These are phyloP conservation scores for Nothophytophthora sp. DNA, from an alignment of 352 stramenopile genomes.

Conservation along the genomic window DNA sequence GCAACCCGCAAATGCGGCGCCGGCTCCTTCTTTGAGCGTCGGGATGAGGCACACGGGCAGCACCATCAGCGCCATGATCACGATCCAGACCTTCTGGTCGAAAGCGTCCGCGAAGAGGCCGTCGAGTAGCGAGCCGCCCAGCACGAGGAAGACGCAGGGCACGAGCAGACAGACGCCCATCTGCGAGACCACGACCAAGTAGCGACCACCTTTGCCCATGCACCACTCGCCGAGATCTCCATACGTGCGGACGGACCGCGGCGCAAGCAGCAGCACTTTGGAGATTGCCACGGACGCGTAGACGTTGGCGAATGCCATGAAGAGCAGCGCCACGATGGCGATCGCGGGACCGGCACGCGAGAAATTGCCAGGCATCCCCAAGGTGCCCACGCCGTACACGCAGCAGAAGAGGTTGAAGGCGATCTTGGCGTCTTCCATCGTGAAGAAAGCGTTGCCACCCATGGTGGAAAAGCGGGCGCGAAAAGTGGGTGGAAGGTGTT, in stretches of 20 bases:
- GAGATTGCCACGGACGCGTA: constrained; percentile 35
- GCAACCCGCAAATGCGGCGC: constrained; percentile 32
- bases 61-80: constrained; percentile 39
- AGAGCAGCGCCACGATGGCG: constrained; percentile 34
- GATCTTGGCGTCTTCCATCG: too few relatives aligned
- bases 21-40: constrained; percentile 41
- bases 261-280: constrained; percentile 47
- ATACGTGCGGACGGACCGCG: constrained; percentile 38
- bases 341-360: constrained; percentile 30
- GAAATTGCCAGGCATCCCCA: constrained; percentile 54
- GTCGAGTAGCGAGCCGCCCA: constrained; percentile 33
- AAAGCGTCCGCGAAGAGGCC: constrained; percentile 36
- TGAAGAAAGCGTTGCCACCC: too few relatives aligned
- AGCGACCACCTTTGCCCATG: constrained; percentile 39
- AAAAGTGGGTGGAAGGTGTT: too few relatives aligned
- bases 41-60: constrained; percentile 40
- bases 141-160: constrained; percentile 39
- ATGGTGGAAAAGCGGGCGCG: too few relatives aligned
- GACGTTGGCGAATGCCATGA: constrained; percentile 47
- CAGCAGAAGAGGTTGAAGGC: constrained; percentile 46
- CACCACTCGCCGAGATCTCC: constrained; percentile 54
- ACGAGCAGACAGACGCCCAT: constrained; percentile 32
- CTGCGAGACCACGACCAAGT: constrained; percentile 28
- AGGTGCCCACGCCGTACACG: constrained; percentile 45
- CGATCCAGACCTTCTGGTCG: constrained; percentile 34